Percentiles rank a stretch among this genome's conserved stretches.
phyloP scores from a whole-genome alignment of 306 rosid species.

The Glycyrrhiza uralensis region DNA sequence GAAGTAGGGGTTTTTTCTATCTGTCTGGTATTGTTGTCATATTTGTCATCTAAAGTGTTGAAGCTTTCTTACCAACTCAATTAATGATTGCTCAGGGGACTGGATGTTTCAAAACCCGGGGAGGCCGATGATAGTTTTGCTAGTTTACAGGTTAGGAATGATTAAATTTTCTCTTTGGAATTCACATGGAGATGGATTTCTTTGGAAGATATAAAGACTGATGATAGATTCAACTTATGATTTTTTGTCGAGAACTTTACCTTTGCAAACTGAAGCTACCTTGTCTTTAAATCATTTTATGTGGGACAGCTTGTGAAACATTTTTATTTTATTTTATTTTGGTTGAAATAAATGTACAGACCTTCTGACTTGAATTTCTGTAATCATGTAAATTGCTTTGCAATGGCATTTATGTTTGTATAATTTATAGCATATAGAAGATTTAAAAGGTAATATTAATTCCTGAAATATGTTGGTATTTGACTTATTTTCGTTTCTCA shows the following conservation, averaged over 20 bases:
- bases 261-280: neutral
- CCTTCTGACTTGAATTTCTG: constrained; percentile 14
- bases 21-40: constrained; percentile 8
- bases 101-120: constrained; percentile 79
- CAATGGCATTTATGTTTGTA: neutral
- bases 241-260: neutral
- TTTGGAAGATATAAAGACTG: neutral
- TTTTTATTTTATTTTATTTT: constrained; percentile 8
- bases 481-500: constrained; percentile 9
- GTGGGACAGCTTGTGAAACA: neutral
- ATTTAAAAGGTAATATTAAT: constrained; percentile 1
- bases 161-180: constrained; percentile 22
- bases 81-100: constrained; percentile 64
- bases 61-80: constrained; percentile 19
- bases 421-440: neutral
- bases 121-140: constrained; percentile 71
- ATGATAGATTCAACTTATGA: neutral
- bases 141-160: constrained; percentile 69
- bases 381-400: neutral
- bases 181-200: constrained; percentile 15
- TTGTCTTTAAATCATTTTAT: neutral
- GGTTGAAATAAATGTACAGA: constrained; percentile 1
- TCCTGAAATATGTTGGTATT: constrained; percentile 8
- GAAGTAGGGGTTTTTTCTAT: constrained; percentile 63
- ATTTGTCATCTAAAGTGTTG: constrained; percentile 14